Evolutionary conservation across 805 yeast species (phyloP).

Genomic region (Wickerhamomyces strasburgensis): DNA sequence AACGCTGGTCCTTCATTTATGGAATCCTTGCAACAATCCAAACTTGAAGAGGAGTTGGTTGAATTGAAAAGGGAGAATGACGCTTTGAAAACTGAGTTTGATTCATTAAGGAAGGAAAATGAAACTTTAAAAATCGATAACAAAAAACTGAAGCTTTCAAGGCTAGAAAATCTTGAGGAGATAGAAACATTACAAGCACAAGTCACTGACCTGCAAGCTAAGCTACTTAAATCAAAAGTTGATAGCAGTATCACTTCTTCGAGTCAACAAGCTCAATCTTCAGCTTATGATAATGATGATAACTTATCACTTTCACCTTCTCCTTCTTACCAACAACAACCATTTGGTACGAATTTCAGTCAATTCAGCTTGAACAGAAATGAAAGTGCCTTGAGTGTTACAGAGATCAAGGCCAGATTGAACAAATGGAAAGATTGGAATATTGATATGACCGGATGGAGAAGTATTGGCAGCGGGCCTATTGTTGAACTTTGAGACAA

Average conservation of each 20-base stretch:
- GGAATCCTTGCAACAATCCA: conserved; percentile 20
- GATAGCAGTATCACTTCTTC: conserved; percentile 17
- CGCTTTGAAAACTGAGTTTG: conserved; percentile 9
- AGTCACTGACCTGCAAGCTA: conserved; percentile 23
- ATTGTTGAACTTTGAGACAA: conserved; percentile 39
- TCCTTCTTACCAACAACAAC: conserved; percentile 18
- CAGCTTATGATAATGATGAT: conserved; percentile 19
- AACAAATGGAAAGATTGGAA: conserved; percentile 81
- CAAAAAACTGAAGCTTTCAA: conserved; percentile 31
- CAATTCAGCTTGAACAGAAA: conserved; percentile 17
- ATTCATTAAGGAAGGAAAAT: conserved; percentile 27
- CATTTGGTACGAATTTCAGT: conserved; percentile 7
- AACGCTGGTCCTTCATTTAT: conserved; percentile 24
- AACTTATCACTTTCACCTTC: conserved; percentile 20
- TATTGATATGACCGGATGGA: conserved; percentile 82
- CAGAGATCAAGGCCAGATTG: conserved; percentile 52
- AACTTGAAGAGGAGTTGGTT: conserved; percentile 18
- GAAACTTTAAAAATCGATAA: conserved; percentile 33
- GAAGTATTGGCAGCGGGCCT: conserved; percentile 64
- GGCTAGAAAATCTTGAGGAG: conserved; percentile 32
- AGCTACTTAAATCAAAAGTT: conserved; percentile 20
- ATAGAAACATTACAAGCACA: conserved; percentile 27
- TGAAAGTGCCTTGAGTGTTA: conserved; percentile 33
- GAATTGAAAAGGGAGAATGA: conserved; percentile 31
- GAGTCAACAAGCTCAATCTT: conserved; percentile 8